Percentiles rank a stretch among this genome's conserved stretches.
These are phyloP conservation scores for Populus simonii DNA, from an alignment of 345 rosid genomes.

Conservation along the genomic window DNA sequence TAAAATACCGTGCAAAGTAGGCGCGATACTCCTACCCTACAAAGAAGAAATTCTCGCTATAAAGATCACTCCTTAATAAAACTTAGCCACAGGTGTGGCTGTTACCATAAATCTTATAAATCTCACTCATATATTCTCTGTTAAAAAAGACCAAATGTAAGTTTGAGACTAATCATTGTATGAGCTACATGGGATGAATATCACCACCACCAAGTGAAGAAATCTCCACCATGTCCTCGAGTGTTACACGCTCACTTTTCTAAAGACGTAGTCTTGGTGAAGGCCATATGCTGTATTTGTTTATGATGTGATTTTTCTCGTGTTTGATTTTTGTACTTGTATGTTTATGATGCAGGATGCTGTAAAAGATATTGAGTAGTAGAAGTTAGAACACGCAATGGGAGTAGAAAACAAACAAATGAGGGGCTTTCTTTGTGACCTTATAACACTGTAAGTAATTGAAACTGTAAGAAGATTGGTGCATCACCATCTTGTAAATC, in stretches of 20 bases:
- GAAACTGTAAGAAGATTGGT: constrained; percentile 7
- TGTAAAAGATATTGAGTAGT: constrained; percentile 61
- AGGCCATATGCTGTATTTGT: neutral
- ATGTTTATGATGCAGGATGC: constrained; percentile 54
- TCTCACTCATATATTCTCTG: no score
- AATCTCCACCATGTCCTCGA: no score
- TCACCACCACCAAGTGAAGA: no score
- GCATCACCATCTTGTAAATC: constrained; percentile 16
- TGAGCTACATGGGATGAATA: no score
- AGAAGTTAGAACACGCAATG: constrained; percentile 9
- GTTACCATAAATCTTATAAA: no score
- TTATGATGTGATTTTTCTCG: neutral
- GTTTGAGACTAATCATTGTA: no score
- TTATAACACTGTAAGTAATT: neutral
- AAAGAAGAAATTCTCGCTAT: no score
- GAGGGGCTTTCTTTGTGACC: neutral
- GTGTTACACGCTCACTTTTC: neutral
- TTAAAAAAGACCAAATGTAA: no score
- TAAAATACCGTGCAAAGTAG: no score
- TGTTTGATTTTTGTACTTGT: neutral
- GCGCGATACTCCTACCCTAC: no score
- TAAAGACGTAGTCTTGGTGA: neutral
- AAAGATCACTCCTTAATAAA: no score
- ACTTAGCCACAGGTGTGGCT: no score
- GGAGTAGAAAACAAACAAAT: neutral